Evolutionary conservation across 768 basidiomycete species (phyloP).

Genomic region (Amanita jacksonii): DNA sequence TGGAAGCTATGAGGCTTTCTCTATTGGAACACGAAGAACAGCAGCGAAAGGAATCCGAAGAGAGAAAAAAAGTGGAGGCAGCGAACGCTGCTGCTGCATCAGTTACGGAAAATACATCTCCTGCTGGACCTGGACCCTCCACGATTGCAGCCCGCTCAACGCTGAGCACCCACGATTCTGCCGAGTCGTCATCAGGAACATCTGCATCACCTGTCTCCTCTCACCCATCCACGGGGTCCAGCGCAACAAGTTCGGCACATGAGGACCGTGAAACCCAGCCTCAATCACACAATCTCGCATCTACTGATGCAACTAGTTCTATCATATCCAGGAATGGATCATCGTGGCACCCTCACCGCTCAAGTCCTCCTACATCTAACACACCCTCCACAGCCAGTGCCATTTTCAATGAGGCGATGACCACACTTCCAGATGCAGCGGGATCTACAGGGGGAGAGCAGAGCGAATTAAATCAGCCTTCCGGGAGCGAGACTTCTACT

Average conservation of each 20-base stretch:
- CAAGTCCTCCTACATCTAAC: slow-evolving; percentile 33
- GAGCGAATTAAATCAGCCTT: neutral
- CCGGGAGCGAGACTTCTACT: neutral
- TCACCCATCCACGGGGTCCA: slow-evolving; percentile 21
- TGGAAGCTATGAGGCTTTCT: slow-evolving; percentile 98
- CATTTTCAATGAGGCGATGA: slow-evolving; percentile 16
- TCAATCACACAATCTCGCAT: neutral
- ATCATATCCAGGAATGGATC: slow-evolving; percentile 9
- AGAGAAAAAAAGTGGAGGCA: slow-evolving; percentile 47
- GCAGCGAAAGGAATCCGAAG: slow-evolving; percentile 66
- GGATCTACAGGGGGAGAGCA: neutral
- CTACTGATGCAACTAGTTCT: neutral
- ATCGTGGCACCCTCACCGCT: slow-evolving; percentile 23
- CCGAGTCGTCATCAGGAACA: slow-evolving; percentile 19
- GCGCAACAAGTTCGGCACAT: slow-evolving; percentile 7
- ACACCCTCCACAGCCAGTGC: slow-evolving; percentile 38
- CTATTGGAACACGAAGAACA: slow-evolving; percentile 93
- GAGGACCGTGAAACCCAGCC: slow-evolving; percentile 1
- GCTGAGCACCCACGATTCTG: slow-evolving; percentile 14
- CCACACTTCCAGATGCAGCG: neutral
- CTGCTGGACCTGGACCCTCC: slow-evolving; percentile 24
- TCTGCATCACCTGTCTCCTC: slow-evolving; percentile 19
- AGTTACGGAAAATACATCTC: slow-evolving; percentile 15
- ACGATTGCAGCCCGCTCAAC: slow-evolving; percentile 20
- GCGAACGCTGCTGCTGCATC: slow-evolving; percentile 23